Conservation (phyloP, 1,284 basidiomycete species). For the Trichosporon ovoides region DNA sequence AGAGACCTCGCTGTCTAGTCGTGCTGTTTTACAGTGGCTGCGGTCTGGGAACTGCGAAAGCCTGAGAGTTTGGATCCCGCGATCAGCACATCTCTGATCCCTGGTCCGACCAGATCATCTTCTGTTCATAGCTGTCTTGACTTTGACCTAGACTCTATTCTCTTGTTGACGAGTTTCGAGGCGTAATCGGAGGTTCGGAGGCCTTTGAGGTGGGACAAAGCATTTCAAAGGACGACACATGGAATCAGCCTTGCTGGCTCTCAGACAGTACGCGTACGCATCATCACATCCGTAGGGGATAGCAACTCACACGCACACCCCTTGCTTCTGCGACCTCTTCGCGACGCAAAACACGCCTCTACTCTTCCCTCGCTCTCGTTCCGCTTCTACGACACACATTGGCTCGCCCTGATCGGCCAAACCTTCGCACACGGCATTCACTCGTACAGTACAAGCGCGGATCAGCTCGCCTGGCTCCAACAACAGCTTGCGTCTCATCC, state of each 20-base stretch:
- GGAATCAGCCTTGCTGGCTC: neutral
- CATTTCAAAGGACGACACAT: slow-evolving; percentile 1
- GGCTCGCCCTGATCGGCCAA: neutral
- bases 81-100: neutral
- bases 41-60: neutral
- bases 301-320: slow-evolving; percentile 11
- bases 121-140: slow-evolving; percentile 4
- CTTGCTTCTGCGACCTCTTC: neutral
- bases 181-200: neutral
- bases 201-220: slow-evolving; percentile 5
- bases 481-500: slow-evolving; percentile 21
- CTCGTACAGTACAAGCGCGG: slow-evolving; percentile 10
- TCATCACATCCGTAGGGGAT: slow-evolving; percentile 4
- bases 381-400: neutral
- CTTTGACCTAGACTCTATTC: neutral
- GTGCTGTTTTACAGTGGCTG: slow-evolving; percentile 2
- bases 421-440: no score
- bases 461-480: slow-evolving; percentile 27
- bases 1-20: neutral
- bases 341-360: neutral
- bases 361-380: neutral
- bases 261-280: slow-evolving; percentile 23
- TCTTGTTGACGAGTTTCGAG: slow-evolving; percentile 1
- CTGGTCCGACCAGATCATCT: neutral
- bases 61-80: neutral